Base-by-base conservation (phyloP, 257 asterid genomes). In the Nicotiana paniculata region DNA sequence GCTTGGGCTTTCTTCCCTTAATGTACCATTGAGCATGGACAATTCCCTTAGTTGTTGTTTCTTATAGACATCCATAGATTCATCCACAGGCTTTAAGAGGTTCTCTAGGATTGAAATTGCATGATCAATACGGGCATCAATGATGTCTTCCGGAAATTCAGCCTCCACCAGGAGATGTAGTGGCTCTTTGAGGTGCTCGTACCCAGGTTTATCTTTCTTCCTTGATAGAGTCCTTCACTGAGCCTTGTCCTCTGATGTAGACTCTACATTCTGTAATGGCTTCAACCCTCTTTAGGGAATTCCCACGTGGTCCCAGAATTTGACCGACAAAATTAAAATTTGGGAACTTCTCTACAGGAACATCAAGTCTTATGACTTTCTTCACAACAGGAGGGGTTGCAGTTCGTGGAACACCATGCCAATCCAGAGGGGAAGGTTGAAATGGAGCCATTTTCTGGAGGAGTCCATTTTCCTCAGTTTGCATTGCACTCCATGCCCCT, bases 271-370 rank as follows among this genome's bases (percentile, higher is more conserved):
- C 93, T n/a, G 97, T 93, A 87, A 89, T 59, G 66, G 93, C 93
- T 85, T 92, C 97, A 70, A 92, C 91, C 77, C 95, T 90, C 86
- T 93, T 93, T 87, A 93, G 88, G 82, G 97, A 93, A 87, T 93
- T 93, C 43, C 97, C 97, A 64, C 97, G 97, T 1, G 95, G 95
- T 63, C 97, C 95, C 57, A 93, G 84, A 85, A 93, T 92, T 83
- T 95, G 91, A 74, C 97, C 97, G 12, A 93, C 97, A 87, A 93
- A 93, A 85, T 93, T 93, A 89, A 88, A 93, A 85, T 82, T 91
- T 78, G 97, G 97, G 87, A 86, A 92, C 82, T 93, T 92, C 62
- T 93, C 95, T 39, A 92, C 89, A 11, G 97, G 97, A 83, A 93
- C 92, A 87, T 93, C 97, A 83, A 93, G 86, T 83, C 97, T 90